phyloP scores from a whole-genome alignment of 2,329 filamentous ascomycete genomes.

The Calonectria multiphialidica region DNA sequence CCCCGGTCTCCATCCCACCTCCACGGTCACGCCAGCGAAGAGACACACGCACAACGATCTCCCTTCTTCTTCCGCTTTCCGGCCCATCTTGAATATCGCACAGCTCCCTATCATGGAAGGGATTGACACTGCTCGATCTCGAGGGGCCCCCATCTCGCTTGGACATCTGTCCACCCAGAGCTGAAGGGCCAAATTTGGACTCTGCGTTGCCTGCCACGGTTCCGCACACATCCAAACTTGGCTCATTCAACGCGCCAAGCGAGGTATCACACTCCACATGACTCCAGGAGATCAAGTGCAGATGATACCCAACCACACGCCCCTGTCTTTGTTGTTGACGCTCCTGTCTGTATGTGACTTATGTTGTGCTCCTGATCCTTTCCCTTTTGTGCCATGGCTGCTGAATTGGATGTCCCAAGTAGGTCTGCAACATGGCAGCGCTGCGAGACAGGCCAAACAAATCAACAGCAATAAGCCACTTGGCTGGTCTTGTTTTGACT shows the following conservation, averaged over 20 bases:
- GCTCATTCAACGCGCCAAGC: slow-evolving; percentile 11
- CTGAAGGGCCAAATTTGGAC: background rate
- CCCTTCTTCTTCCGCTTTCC: slow-evolving; percentile 11
- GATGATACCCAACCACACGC: background rate
- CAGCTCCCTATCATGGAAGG: slow-evolving; percentile 34
- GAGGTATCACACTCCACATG: background rate
- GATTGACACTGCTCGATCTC: slow-evolving; percentile 37
- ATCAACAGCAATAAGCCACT: background rate
- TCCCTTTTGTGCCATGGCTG: background rate
- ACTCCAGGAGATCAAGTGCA: background rate
- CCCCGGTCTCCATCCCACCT: slow-evolving; percentile 1
- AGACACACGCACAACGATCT: slow-evolving; percentile 15
- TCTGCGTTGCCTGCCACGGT: slow-evolving; percentile 1
- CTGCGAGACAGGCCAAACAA: background rate
- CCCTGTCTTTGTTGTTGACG: background rate
- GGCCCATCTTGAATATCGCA: slow-evolving; percentile 25
- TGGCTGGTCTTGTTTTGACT: background rate
- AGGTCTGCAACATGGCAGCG: background rate
- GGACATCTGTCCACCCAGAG: slow-evolving; percentile 8
- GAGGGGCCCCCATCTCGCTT: slow-evolving; percentile 25
- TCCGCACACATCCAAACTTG: background rate
- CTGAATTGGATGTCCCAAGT: background rate
- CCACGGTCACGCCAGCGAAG: slow-evolving; percentile 9
- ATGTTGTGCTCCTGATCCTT: background rate
- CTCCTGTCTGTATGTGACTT: background rate